phyloP scores from a whole-genome alignment of 805 yeast species.

The Jamesozyma hellenica region DNA sequence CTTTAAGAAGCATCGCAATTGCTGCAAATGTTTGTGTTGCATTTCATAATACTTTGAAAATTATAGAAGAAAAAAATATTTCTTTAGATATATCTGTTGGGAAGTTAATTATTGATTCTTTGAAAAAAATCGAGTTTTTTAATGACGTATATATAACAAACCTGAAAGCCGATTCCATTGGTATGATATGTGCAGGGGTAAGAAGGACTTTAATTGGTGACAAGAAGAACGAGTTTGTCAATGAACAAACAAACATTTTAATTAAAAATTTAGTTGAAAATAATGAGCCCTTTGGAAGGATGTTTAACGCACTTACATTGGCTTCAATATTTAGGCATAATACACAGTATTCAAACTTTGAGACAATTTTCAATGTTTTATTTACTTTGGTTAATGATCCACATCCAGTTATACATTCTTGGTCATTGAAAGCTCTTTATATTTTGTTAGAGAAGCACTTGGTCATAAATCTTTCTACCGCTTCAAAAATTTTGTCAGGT shows the following conservation, averaged over 20 bases:
- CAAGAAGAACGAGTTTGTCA: constrained; percentile 10
- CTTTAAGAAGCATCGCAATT: constrained; percentile 38
- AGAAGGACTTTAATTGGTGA: constrained; percentile 8
- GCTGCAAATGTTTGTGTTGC: constrained; percentile 56
- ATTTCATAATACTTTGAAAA: constrained; percentile 40
- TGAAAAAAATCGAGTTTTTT: constrained; percentile 34
- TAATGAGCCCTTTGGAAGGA: constrained; percentile 54
- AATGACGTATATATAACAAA: constrained; percentile 34
- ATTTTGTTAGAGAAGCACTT: constrained; percentile 47
- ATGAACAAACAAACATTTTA: constrained; percentile 41
- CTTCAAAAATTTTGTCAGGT: constrained; percentile 35
- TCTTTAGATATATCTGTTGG: constrained; percentile 33
- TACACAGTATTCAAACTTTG: constrained; percentile 31
- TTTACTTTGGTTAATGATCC: constrained; percentile 63
- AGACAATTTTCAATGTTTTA: constrained; percentile 44
- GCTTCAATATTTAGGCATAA: constrained; percentile 38
- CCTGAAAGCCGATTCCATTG: constrained; percentile 48
- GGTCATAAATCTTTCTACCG: constrained; percentile 34
- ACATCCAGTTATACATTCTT: constrained; percentile 72
- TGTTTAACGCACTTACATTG: constrained; percentile 42
- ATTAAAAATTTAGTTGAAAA: constrained; percentile 58
- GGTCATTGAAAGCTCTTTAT: constrained; percentile 54
- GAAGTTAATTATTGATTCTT: constrained; percentile 39
- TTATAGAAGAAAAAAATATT: constrained; percentile 15
- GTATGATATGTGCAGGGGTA: constrained; percentile 37